These are phyloP conservation scores for Pseudogymnoascus destructans DNA, from an alignment of 2,329 filamentous ascomycete genomes.

Conservation along the genomic window DNA sequence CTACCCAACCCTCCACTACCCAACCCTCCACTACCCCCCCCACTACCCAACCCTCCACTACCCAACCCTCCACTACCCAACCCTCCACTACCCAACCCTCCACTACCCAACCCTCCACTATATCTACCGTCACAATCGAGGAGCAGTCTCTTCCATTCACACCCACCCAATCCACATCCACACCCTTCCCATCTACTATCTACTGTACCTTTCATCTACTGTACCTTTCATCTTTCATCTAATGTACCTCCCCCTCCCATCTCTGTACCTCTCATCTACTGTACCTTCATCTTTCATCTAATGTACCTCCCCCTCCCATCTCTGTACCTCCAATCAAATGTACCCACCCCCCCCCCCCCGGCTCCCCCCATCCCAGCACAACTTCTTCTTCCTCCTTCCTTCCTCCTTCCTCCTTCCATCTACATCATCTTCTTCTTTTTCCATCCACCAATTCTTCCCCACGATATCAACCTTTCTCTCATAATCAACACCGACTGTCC, in stretches of 20 bases:
- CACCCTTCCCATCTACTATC: neutral
- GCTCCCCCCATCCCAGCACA: neutral
- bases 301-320: slow-evolving; percentile 10
- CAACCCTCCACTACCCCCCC: neutral
- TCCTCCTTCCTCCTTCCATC: slow-evolving; percentile 14
- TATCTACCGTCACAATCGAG: neutral
- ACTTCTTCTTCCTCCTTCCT: slow-evolving; percentile 11
- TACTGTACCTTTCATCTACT: neutral
- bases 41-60: neutral
- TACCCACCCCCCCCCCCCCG: neutral
- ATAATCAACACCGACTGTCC: slow-evolving; percentile 19
- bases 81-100: no score
- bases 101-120: no score
- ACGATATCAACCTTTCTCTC: slow-evolving; percentile 3
- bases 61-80: neutral
- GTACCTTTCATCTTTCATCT: no score
- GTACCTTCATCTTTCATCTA: no score
- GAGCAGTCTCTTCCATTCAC: neutral
- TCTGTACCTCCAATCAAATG: neutral
- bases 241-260: neutral
- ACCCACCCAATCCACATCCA: neutral
- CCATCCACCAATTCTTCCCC: slow-evolving; percentile 12
- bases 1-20: neutral
- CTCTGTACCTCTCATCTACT: neutral
- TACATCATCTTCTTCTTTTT: slow-evolving; percentile 15